A percentile compares a stretch with the other conserved stretches of the same genome.
Evolutionary conservation across 2,329 filamentous ascomycete genomes (phyloP).

Genomic region (Phyllosticta citribraziliensis): DNA sequence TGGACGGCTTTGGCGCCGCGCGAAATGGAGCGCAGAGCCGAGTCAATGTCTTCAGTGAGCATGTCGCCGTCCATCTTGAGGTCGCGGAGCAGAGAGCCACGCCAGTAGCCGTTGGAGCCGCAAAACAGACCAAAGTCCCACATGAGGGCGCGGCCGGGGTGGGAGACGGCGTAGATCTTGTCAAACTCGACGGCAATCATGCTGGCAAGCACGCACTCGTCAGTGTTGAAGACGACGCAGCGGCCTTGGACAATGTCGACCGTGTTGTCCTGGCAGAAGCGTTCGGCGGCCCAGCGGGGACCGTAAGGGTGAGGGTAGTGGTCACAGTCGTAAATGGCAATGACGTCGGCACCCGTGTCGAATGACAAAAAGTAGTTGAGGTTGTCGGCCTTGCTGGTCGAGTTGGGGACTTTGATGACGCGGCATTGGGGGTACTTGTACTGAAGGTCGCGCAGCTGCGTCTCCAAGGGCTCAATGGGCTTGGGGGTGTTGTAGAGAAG

Average conservation of each 20-base stretch:
- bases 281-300: slow-evolving; percentile 39
- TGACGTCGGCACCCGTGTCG: slow-evolving; percentile 36
- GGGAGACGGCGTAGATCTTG: slow-evolving; percentile 43
- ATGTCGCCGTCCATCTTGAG: slow-evolving; percentile 42
- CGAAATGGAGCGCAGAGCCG: slow-evolving; percentile 36
- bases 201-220: slow-evolving; percentile 33
- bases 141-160: slow-evolving; percentile 38
- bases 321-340: slow-evolving; percentile 42
- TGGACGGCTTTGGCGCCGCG: slow-evolving; percentile 36
- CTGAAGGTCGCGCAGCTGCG: slow-evolving; percentile 30
- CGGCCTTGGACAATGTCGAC: slow-evolving; percentile 41
- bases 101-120: slow-evolving; percentile 42
- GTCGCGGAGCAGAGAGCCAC: slow-evolving; percentile 33
- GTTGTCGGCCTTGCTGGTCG: slow-evolving; percentile 42
- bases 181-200: slow-evolving; percentile 43
- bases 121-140: slow-evolving; percentile 42
- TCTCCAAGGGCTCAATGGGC: slow-evolving; percentile 37
- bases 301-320: slow-evolving; percentile 42
- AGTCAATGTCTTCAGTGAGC: slow-evolving; percentile 43
- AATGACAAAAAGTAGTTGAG: slow-evolving; percentile 40
- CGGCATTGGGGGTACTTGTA: slow-evolving; percentile 31
- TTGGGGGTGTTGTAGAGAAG: slow-evolving; percentile 41
- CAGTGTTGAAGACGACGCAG: slow-evolving; percentile 40
- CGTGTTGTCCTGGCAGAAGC: slow-evolving; percentile 33
- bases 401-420: slow-evolving; percentile 39